Evolutionary conservation across 768 basidiomycete species (phyloP), one percentile per base, ranked within the genome.

Genomic region (Cantharellus anzutake): DNA sequence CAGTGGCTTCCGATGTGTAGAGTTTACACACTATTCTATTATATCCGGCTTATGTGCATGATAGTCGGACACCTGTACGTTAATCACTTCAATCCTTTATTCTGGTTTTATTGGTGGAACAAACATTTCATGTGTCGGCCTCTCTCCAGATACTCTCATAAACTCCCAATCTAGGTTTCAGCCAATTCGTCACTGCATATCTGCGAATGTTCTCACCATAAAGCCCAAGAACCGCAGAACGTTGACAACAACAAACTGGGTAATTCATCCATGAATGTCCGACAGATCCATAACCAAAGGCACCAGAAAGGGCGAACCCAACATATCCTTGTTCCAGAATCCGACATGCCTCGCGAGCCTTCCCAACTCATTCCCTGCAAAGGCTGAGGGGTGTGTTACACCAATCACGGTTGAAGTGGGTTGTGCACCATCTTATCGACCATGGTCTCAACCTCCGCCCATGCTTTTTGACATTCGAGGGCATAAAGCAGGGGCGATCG

Each of bases 221-320:
- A 83, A 2, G 76, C 80, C 78, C 79, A 81, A 44, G 57, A 72
- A 20, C 75, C 76, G 78, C 79, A 81, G 64, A 78, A 81, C 0
- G 80, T 81, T 3, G 72, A 71, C 52, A 78, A 66, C 4, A 73
- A 71, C 20, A 29, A 65, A 77, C 79, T 65, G 81, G 73, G 63
- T 80, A 81, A 48, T 72, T 71, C 14, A 70, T 73, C 34, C 72
- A 69, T 11, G 64, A 65, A 50, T 38, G 60, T 55, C 35, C 59
- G 4, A 39, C 39, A 5, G 59, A 59, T 0, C 72, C 74, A 58
- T 75, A 80, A 0, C 80, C 80, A 7, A 81, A 70, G 3, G 77
- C 79, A 3, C 79, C 80, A 60, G 77, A 81, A 1, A 79, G 67
- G 29, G 73, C 74, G 70, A 82, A 83, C 3, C 80, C 80, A 3